These are phyloP conservation scores for Paramecium caudatum DNA, from an alignment of 73 alveolate species.

Conservation along the genomic window DNA sequence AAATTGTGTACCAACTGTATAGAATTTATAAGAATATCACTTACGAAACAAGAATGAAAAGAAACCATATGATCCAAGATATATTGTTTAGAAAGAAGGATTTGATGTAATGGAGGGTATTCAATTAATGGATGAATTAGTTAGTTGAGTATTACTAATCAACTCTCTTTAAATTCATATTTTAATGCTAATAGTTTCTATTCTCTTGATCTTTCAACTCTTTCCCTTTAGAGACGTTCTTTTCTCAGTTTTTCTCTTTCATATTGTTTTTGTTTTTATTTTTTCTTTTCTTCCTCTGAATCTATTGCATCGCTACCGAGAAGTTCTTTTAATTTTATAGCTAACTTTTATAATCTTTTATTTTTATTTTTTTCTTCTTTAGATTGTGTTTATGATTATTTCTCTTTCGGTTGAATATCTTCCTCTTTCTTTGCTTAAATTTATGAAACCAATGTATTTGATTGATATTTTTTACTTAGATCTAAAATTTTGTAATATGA, in stretches of 20 bases:
- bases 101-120: neutral
- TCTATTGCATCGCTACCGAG: slow-evolving; percentile 7
- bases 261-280: neutral
- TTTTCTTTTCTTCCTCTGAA: neutral
- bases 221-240: no score
- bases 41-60: neutral
- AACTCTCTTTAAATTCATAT: neutral
- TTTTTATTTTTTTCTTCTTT: neutral
- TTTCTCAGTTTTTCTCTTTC: neutral
- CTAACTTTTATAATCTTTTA: slow-evolving; percentile 20
- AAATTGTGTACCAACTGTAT: slow-evolving; percentile 54
- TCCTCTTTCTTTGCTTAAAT: neutral
- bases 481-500: slow-evolving; percentile 11
- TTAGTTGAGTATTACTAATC: neutral
- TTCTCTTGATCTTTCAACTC: neutral
- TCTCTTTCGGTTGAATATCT: neutral
- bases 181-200: neutral
- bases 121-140: slow-evolving; percentile 59
- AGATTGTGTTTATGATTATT: neutral
- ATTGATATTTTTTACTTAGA: neutral
- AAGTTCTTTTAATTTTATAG: neutral
- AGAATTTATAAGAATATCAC: slow-evolving; percentile 14
- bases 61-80: neutral
- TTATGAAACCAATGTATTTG: neutral
- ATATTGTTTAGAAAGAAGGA: neutral